Evolutionary conservation across 306 rosid genomes (phyloP).

Genomic region (Dryas alaskensis): DNA sequence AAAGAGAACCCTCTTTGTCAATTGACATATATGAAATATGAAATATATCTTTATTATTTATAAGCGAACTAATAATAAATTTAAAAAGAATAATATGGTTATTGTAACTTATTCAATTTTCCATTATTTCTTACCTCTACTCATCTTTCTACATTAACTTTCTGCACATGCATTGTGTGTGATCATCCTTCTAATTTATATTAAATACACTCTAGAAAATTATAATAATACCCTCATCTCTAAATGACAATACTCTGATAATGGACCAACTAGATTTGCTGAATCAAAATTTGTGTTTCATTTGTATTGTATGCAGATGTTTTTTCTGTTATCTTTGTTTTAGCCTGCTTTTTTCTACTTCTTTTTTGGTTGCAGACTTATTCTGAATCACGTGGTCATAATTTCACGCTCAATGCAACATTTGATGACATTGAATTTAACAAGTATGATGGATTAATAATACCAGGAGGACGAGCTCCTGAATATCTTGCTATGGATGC

Average conservation of each 20-base stretch:
- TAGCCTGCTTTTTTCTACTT: background rate
- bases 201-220: too few species aligned
- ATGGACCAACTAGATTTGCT: background rate
- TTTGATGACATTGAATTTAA: conserved; percentile 59
- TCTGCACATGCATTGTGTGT: too few species aligned
- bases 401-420: conserved; percentile 74
- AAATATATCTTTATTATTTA: too few species aligned
- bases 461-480: conserved; percentile 96
- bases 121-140: too few species aligned
- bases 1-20: too few species aligned
- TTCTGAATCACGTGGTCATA: conserved; percentile 74
- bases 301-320: background rate
- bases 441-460: conserved; percentile 70
- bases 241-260: background rate
- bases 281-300: background rate
- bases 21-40: too few species aligned
- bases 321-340: background rate
- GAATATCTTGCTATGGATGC: conserved; percentile 70
- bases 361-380: conserved; percentile 47
- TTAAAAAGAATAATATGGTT: too few species aligned
- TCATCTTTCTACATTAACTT: too few species aligned
- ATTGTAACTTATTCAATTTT: too few species aligned
- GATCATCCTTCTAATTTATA: too few species aligned
- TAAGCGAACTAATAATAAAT: too few species aligned
- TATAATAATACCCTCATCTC: background rate